Base-by-base conservation (phyloP, 805 yeast species). In the Candida xiaguanensis region DNA sequence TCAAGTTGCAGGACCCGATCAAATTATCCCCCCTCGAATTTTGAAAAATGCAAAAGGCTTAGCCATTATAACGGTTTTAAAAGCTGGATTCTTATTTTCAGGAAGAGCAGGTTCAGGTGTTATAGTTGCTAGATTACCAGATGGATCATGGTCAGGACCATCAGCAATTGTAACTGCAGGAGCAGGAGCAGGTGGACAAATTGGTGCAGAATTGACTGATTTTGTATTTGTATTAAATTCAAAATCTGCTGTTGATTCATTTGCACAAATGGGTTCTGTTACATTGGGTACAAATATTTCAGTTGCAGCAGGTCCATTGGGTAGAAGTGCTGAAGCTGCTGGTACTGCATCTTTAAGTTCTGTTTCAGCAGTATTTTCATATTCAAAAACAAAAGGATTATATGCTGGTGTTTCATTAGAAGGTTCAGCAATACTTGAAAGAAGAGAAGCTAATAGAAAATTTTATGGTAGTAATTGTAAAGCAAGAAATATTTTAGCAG, bases 41-140 rank as follows among this genome's bases (percentile, higher is more conserved):
- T 72, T 91, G 44, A 80, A 84, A 47, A 82, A 85, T 55, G 98
- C 99, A 29, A 86, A 88, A 58, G 99, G 99, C 22, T 72, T 91
- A 38, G 97, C 95, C 4, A 66, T 91, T 27, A 75, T 91, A 48
- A 91, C 98, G 0, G 97, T 93, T n/a, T 70, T 91, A 42, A 91
- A 93, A 60, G 99, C 98, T 3, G 99, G 99, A 2, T 91, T 91
- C 60, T 69, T 91, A 40, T 91, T 91, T 60, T 86, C 96, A 2
- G 99, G 98, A 20, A 77, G 99, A 59, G 98, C 97, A 1, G 99
- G 99, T 18, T 86, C 96, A 1, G 99, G 99, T 47, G 86, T 91
- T 25, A 85, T 91, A 45, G 95, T 91, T 18, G 96, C 97, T 4
- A 71, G 97, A 43, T 72, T 93, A 36, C 95, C 95, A 2, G 98